Conservation (phyloP, 805 yeast species). For the Starmerella geochares region DNA sequence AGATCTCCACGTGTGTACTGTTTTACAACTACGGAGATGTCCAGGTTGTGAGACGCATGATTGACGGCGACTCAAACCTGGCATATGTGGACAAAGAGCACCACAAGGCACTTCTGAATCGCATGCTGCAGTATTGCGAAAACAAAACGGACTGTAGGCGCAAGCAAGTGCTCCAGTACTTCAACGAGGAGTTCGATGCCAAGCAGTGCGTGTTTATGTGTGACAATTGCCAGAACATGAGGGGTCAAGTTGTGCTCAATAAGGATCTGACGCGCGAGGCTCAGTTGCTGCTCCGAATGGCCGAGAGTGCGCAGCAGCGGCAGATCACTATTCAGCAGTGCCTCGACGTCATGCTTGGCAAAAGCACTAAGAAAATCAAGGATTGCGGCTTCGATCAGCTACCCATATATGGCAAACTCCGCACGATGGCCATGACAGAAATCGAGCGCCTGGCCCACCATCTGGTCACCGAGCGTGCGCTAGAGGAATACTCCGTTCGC, state of each 20-base stretch:
- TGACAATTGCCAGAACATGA: conserved; percentile 60
- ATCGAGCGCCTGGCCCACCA: conserved; percentile 71
- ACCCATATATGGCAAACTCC: conserved; percentile 64
- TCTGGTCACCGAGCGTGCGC: conserved; percentile 51
- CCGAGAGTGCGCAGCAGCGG: conserved; percentile 41
- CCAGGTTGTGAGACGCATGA: conserved; percentile 60
- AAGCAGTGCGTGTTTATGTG: conserved; percentile 59
- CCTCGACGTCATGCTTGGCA: conserved; percentile 53
- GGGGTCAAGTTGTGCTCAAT: conserved; percentile 33
- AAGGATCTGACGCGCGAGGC: conserved; percentile 63
- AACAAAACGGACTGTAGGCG: conserved; percentile 85
- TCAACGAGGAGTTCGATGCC: conserved; percentile 70
- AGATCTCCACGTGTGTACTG: conserved; percentile 68
- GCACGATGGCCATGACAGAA: conserved; percentile 37
- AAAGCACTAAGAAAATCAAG: conserved; percentile 58
- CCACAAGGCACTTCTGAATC: conserved; percentile 64
- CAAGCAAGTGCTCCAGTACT: conserved; percentile 77
- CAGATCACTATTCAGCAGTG: conserved; percentile 69
- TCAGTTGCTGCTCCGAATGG: conserved; percentile 47
- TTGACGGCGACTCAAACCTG: conserved; percentile 62
- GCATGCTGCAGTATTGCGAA: conserved; percentile 85
- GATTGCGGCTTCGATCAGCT: conserved; percentile 51
- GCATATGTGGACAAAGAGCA: conserved; percentile 57
- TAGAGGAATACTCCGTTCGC: conserved; percentile 62
- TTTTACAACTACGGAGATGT: conserved; percentile 77